phyloP scores from a whole-genome alignment of 441 rosid species.

The Viola pubescens region DNA sequence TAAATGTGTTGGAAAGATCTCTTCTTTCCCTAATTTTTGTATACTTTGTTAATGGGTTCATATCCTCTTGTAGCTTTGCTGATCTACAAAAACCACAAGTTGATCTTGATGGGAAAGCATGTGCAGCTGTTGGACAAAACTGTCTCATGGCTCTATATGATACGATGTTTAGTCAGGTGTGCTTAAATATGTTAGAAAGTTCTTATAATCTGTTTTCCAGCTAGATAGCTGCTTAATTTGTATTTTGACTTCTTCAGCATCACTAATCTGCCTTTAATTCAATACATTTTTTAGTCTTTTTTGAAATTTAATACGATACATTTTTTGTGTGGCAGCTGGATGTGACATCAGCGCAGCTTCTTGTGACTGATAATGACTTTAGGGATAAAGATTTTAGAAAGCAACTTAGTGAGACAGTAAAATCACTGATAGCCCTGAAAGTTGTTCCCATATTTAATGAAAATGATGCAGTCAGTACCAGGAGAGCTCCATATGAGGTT shows the following conservation, averaged over 20 bases:
- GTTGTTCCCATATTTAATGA: conserved; percentile 95
- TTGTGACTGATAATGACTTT: conserved; percentile 89
- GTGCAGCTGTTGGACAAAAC: conserved; percentile 99
- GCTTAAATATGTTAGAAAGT: conserved; percentile 1
- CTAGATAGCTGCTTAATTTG: background rate
- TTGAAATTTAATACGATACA: background rate
- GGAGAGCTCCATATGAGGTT: conserved; percentile 97
- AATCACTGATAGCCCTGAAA: conserved; percentile 48
- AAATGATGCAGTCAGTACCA: conserved; percentile 95
- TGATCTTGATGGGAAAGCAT: conserved; percentile 94
- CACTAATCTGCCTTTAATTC: background rate
- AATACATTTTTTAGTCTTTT: background rate
- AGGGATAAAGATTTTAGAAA: conserved; percentile 67
- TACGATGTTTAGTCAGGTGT: conserved; percentile 78
- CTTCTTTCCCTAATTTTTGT: too few species aligned
- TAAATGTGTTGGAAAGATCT: too few species aligned
- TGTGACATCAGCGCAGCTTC: conserved; percentile 87
- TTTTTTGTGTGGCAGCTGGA: conserved; percentile 55
- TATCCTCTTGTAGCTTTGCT: conserved; percentile 54
- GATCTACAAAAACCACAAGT: conserved; percentile 91
- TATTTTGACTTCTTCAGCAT: conserved; percentile 3
- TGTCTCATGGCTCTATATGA: conserved; percentile 95
- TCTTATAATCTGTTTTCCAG: background rate
- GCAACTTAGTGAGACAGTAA: conserved; percentile 76
- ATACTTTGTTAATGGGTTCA: too few species aligned